Percentiles rank a stretch among this genome's conserved stretches.
phyloP scores from a whole-genome alignment of 306 rosid species.

The Vachellia pachyceras region DNA sequence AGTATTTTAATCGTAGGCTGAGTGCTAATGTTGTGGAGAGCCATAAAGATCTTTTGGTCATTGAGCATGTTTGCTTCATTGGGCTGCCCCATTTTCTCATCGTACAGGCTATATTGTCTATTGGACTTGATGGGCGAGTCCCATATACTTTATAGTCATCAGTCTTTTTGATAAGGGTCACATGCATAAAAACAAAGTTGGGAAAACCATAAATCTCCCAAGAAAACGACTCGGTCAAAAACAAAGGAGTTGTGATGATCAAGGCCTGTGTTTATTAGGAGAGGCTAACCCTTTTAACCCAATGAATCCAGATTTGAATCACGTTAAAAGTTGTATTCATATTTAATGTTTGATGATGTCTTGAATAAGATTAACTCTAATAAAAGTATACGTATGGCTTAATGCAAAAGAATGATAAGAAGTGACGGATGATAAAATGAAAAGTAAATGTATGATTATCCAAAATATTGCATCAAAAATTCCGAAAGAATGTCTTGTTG shows the following conservation, averaged over 20 bases:
- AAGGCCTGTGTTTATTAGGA: too few species aligned
- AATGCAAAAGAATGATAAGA: too few species aligned
- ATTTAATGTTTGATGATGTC: too few species aligned
- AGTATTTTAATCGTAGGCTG: too few species aligned
- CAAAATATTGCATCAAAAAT: constrained; percentile 23
- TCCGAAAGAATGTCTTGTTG: not conserved
- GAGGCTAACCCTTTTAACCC: too few species aligned
- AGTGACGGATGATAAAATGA: not conserved
- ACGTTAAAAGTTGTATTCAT: too few species aligned
- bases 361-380: too few species aligned
- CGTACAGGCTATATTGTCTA: not conserved
- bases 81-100: not conserved
- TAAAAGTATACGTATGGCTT: too few species aligned
- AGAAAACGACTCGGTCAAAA: not conserved
- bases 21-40: not conserved
- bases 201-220: not conserved
- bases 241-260: too few species aligned
- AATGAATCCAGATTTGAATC: too few species aligned
- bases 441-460: not conserved
- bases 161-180: too few species aligned
- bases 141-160: not conserved
- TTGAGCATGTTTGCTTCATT: not conserved
- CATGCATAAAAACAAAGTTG: too few species aligned
- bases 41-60: not conserved
- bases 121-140: not conserved